Conservation (phyloP, 257 asterid genomes). For the Fraxinus pennsylvanica region DNA sequence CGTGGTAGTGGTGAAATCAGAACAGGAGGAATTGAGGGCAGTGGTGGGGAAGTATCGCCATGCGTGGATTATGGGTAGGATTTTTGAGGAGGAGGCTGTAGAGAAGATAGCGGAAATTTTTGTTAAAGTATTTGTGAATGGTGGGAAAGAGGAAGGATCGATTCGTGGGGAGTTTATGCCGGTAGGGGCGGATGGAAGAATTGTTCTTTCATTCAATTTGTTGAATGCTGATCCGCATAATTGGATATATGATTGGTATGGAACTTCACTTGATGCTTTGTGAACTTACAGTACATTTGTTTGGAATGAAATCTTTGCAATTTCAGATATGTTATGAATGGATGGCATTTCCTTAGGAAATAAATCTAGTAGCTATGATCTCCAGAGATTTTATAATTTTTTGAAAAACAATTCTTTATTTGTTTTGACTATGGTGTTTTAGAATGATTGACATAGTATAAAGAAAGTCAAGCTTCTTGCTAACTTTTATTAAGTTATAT, state of each 20-base stretch:
- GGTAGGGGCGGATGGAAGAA: slow-evolving; percentile 92
- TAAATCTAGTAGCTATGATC: neutral
- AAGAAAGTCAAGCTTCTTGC: neutral
- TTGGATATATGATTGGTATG: slow-evolving; percentile 87
- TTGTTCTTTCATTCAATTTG: slow-evolving; percentile 91
- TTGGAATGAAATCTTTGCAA: neutral
- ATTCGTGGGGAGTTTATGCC: slow-evolving; percentile 94
- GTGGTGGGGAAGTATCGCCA: slow-evolving; percentile 89
- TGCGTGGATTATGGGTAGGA: slow-evolving; percentile 79
- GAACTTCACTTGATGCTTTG: slow-evolving; percentile 14
- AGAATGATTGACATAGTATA: neutral
- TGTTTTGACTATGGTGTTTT: neutral
- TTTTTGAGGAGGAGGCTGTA: slow-evolving; percentile 53
- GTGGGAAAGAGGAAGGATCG: slow-evolving; percentile 80
- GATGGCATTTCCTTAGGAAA: neutral
- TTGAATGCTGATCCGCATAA: slow-evolving; percentile 83
- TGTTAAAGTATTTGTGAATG: slow-evolving; percentile 70
- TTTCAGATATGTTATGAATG: neutral
- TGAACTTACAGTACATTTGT: neutral
- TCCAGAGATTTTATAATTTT: neutral
- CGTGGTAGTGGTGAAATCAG: slow-evolving; percentile 61
- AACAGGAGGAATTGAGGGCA: slow-evolving; percentile 43
- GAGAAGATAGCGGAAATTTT: slow-evolving; percentile 73
- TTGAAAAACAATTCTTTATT: neutral
- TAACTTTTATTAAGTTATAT: neutral